A percentile compares a stretch with the other conserved stretches of the same genome.
These are phyloP conservation scores for Kodamaea sp. DNA, from an alignment of 1,139 yeast species.

Conservation along the genomic window DNA sequence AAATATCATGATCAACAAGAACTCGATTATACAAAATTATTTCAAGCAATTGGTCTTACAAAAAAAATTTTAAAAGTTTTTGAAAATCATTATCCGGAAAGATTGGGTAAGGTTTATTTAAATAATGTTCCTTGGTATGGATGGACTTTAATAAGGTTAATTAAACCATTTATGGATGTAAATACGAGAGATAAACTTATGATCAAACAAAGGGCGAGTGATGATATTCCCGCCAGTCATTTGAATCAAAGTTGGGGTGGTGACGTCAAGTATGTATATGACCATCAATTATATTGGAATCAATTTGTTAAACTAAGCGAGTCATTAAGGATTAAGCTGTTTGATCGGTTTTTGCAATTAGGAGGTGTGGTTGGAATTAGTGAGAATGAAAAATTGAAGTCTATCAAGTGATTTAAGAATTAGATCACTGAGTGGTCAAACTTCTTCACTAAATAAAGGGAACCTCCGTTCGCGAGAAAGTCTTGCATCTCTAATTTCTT, in stretches of 20 bases:
- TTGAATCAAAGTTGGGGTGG: slow-evolving; percentile 8
- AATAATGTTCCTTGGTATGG: slow-evolving; percentile 8
- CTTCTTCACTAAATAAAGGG: no score
- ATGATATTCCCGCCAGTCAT: slow-evolving; percentile 4
- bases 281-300: slow-evolving; percentile 7
- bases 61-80: slow-evolving; percentile 4
- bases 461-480: no score
- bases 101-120: slow-evolving; percentile 6
- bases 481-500: no score
- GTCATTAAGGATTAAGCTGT: slow-evolving; percentile 1
- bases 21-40: slow-evolving; percentile 4
- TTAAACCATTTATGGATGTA: slow-evolving; percentile 5
- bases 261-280: slow-evolving; percentile 4
- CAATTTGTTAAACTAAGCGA: slow-evolving; percentile 4
- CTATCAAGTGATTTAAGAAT: no score
- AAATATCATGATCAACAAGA: slow-evolving; percentile 3
- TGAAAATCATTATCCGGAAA: slow-evolving; percentile 7
- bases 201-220: slow-evolving; percentile 2
- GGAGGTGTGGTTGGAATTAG: slow-evolving; percentile 6
- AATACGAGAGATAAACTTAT: slow-evolving; percentile 5
- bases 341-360: slow-evolving; percentile 3
- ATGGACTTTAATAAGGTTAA: slow-evolving; percentile 4
- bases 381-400: slow-evolving; percentile 1
- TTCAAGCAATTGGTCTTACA: slow-evolving; percentile 3
- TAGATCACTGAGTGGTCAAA: no score